A percentile compares a stretch with the other conserved stretches of the same genome.
Evolutionary conservation across 169 alveolate species (phyloP).

Genomic region (Plasmodium coatneyi): DNA sequence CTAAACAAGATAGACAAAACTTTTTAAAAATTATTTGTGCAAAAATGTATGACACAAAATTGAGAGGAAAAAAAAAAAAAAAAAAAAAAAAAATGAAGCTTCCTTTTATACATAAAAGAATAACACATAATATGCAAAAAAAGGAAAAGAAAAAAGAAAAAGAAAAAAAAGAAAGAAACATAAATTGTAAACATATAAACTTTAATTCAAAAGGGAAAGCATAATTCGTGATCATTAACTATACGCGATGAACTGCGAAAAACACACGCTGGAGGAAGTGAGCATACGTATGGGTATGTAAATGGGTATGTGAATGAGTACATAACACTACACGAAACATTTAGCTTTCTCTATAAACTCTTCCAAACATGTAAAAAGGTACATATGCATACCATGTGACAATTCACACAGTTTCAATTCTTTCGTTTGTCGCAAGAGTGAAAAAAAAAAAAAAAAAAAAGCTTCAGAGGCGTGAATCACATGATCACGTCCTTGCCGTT

Average conservation of each 20-base stretch:
- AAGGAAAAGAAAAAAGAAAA: not conserved
- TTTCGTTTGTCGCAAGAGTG: not conserved
- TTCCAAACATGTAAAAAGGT: not conserved
- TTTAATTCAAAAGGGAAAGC: not conserved
- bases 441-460: not conserved
- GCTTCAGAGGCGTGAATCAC: not conserved
- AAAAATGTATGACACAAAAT: constrained; percentile 12
- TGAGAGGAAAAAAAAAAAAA: constrained; percentile 1
- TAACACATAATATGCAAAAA: not conserved
- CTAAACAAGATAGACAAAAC: constrained; percentile 25
- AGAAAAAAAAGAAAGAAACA: not conserved
- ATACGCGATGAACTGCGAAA: not conserved
- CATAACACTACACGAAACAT: not conserved
- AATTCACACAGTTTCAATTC: not conserved
- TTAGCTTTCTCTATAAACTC: not conserved
- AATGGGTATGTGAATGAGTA: not conserved
- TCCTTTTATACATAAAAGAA: not conserved
- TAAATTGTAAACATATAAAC: not conserved
- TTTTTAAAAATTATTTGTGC: constrained; percentile 11
- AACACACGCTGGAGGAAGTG: not conserved
- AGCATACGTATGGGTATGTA: not conserved
- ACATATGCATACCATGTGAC: not conserved
- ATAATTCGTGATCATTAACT: not conserved
- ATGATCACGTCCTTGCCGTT: not conserved
- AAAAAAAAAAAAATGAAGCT: not conserved